Evolutionary conservation across 129 eudicot genomes (phyloP).

Genomic region (Lactuca sativa): DNA sequence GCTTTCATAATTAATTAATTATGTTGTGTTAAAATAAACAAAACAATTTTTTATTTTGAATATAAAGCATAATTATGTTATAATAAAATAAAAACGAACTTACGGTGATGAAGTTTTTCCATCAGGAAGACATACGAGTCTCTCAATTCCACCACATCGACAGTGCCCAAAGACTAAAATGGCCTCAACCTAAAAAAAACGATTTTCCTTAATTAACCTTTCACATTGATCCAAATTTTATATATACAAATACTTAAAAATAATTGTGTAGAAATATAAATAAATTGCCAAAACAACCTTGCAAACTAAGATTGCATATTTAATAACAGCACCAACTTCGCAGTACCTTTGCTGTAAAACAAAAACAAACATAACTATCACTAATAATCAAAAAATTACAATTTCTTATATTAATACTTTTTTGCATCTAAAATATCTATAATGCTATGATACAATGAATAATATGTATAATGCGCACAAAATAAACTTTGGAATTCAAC

Average conservation of each 20-base stretch:
- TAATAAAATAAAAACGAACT: neutral
- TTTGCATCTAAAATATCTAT: neutral
- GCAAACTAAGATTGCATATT: constrained; percentile 22
- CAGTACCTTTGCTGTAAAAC: constrained; percentile 24
- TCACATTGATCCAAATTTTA: neutral
- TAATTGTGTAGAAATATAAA: neutral
- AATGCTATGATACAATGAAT: neutral
- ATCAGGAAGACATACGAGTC: constrained; percentile 29
- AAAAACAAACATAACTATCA: neutral
- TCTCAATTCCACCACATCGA: constrained; percentile 36
- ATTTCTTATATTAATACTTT: neutral
- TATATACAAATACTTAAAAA: neutral
- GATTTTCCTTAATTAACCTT: neutral
- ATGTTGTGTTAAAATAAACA: no score
- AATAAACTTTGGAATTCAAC: neutral
- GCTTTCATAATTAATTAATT: no score
- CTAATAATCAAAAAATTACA: neutral
- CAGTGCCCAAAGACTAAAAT: constrained; percentile 31
- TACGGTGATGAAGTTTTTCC: constrained; percentile 25
- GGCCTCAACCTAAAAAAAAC: constrained; percentile 22
- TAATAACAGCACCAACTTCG: constrained; percentile 29
- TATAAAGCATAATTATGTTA: neutral
- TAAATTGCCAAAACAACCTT: constrained; percentile 17
- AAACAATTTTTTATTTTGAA: no score
- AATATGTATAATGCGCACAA: neutral